phyloP scores from a whole-genome alignment of 768 basidiomycete species.

The Collybia sp. region DNA sequence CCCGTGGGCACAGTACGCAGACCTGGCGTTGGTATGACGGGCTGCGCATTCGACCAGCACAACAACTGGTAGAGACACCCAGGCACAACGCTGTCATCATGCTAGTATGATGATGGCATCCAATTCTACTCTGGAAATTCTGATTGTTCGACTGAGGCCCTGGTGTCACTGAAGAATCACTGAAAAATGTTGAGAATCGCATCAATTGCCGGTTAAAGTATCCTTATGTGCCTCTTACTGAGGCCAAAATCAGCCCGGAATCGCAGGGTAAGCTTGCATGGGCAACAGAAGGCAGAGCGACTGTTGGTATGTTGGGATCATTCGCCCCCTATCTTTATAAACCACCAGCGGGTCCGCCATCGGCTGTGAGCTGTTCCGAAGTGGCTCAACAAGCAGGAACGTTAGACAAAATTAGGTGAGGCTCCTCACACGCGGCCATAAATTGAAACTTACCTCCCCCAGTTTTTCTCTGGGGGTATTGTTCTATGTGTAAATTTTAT shows the following conservation, averaged over 20 bases:
- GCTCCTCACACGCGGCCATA: neutral
- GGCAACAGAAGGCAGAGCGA: slow-evolving; percentile 22
- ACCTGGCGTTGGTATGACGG: no score
- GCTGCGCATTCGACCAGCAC: no score
- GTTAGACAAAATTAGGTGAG: slow-evolving; percentile 20
- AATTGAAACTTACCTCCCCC: neutral
- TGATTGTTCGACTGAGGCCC: slow-evolving; percentile 8
- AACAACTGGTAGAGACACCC: neutral
- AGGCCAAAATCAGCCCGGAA: slow-evolving; percentile 17
- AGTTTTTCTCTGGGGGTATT: slow-evolving; percentile 22
- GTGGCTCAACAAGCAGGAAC: slow-evolving; percentile 15
- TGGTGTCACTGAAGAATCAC: slow-evolving; percentile 20
- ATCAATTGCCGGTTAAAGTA: slow-evolving; percentile 25
- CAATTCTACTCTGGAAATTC: no score
- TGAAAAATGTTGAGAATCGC: slow-evolving; percentile 22
- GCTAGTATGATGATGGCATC: slow-evolving; percentile 5
- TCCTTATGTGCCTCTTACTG: slow-evolving; percentile 21
- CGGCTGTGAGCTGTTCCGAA: slow-evolving; percentile 20
- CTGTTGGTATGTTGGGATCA: slow-evolving; percentile 14
- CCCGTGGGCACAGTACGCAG: no score
- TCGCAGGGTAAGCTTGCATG: slow-evolving; percentile 15
- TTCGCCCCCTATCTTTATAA: neutral
- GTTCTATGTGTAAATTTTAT: slow-evolving; percentile 24
- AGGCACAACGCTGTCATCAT: slow-evolving; percentile 23
- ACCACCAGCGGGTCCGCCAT: slow-evolving; percentile 13